Evolutionary conservation across 1,284 basidiomycete genomes (phyloP), one percentile per base, ranked within the genome.

Genomic region (Cutaneotrichosporon sp.): DNA sequence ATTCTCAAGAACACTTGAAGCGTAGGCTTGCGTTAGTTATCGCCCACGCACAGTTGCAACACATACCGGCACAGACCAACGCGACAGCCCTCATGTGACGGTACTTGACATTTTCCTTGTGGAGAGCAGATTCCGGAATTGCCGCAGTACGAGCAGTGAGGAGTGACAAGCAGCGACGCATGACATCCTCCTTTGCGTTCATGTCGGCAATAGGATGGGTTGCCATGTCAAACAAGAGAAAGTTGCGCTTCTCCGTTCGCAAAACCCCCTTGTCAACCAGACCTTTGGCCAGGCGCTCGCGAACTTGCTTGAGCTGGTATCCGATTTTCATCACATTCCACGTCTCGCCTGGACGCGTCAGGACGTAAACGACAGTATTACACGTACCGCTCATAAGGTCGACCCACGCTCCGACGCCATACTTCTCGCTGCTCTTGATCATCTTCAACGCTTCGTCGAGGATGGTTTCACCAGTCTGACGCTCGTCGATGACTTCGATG

Each of bases 271-370:
- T 97, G 80, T 97, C 92, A 50, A 94, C 92, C 38, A 97, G 83
- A 1, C 92, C 92, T 73, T 97, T 97, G n/a, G 90, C 90, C 43
- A 97, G 84, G 20, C 92, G 86, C 76, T 97, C 92, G 51, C 92
- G 85, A 42, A 97, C 92, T 76, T 96, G 92, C 76, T 97, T 97
- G 47, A 97, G 83, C 74, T 97, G 92, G 76, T 91, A 97, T 23
- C 91, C 91, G 53, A 96, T 96, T 77, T 96, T 96, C 85, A 96
- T 90, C 7, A 96, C 90, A 72, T 97, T 96, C 92, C 92, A 97
- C 49, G 92, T 97, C 78, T 97, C 92, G 59, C 91, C 91, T 94
- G 68, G 4, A n/a, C 10, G 30, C 21, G n/a, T 47, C 14, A 38
- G 22, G 13, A 21, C 4, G 38, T 49, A 37, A 37, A 41, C 18